Evolutionary conservation across 2,329 filamentous ascomycete genomes (phyloP).

Genomic region (Xylaria sp.): DNA sequence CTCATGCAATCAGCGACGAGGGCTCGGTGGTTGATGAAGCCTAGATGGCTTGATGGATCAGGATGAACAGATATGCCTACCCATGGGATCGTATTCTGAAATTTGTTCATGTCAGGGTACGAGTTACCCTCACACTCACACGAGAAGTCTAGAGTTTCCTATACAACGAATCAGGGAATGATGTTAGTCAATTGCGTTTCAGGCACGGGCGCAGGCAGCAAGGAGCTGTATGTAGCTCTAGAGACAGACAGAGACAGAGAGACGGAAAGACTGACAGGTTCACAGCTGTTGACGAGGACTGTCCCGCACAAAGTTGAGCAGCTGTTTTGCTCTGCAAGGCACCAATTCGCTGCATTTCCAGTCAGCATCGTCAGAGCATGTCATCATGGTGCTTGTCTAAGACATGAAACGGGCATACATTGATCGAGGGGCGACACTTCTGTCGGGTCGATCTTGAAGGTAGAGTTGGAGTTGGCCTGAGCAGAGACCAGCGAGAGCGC

Average conservation of each 20-base stretch:
- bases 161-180: conserved; percentile 5
- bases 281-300: conserved; percentile 58
- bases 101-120: conserved; percentile 64
- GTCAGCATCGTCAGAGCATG: conserved; percentile 33
- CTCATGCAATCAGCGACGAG: not conserved
- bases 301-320: conserved; percentile 61
- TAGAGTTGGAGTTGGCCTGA: conserved; percentile 53
- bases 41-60: not conserved
- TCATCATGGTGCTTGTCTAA: conserved; percentile 6
- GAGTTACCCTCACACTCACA: conserved; percentile 64
- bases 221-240: too few relatives aligned
- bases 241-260: too few relatives aligned
- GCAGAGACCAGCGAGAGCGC: conserved; percentile 56
- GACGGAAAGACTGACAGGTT: conserved; percentile 54
- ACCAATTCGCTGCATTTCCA: conserved; percentile 58
- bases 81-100: conserved; percentile 61
- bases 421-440: conserved; percentile 46
- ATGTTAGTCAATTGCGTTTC: conserved; percentile 15
- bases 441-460: conserved; percentile 59
- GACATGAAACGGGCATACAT: conserved; percentile 50
- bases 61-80: conserved; percentile 38
- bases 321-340: conserved; percentile 61
- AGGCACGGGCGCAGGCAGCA: not conserved
- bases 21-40: not conserved
- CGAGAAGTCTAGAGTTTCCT: conserved; percentile 56